Evolutionary conservation across 495 filamentous ascomycete genomes (phyloP).

Genomic region (Amphirosellinia nigrospora): DNA sequence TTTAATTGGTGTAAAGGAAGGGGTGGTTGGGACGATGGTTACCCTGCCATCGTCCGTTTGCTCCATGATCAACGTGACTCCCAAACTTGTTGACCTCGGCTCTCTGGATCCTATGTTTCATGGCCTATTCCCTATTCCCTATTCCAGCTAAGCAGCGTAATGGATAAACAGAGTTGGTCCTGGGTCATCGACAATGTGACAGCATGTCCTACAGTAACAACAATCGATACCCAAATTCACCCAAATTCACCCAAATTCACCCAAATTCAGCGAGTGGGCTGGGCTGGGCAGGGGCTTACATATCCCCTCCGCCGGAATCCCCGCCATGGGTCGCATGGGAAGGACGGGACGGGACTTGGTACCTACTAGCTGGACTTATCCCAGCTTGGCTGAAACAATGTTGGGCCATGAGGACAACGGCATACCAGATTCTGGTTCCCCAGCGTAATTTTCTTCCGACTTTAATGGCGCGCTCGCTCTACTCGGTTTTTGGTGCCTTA

Average conservation of each 20-base stretch:
- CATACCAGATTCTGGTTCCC: not conserved
- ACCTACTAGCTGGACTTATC: not conserved
- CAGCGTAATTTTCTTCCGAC: not conserved
- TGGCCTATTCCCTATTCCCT: too few species aligned
- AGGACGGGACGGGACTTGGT: not conserved
- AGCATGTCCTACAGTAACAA: not conserved
- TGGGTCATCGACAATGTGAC: not conserved
- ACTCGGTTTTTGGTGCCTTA: not conserved
- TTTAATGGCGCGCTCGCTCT: not conserved
- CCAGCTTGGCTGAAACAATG: slow-evolving; percentile 16
- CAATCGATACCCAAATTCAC: slow-evolving; percentile 2
- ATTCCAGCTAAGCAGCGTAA: not conserved
- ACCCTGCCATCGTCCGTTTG: slow-evolving; percentile 10
- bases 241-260: slow-evolving; percentile 4
- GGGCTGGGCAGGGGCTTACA: not conserved
- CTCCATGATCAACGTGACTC: slow-evolving; percentile 19
- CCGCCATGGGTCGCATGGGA: slow-evolving; percentile 4
- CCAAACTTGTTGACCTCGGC: not conserved
- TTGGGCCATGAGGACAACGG: not conserved
- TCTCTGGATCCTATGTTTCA: not conserved
- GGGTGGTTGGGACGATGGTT: slow-evolving; percentile 10
- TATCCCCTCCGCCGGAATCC: slow-evolving; percentile 6
- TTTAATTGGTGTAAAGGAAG: slow-evolving; percentile 2
- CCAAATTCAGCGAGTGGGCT: slow-evolving; percentile 13
- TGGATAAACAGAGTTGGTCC: slow-evolving; percentile 7